These are phyloP conservation scores for Leccinum boreale DNA, from an alignment of 768 basidiomycete species.

Conservation along the genomic window DNA sequence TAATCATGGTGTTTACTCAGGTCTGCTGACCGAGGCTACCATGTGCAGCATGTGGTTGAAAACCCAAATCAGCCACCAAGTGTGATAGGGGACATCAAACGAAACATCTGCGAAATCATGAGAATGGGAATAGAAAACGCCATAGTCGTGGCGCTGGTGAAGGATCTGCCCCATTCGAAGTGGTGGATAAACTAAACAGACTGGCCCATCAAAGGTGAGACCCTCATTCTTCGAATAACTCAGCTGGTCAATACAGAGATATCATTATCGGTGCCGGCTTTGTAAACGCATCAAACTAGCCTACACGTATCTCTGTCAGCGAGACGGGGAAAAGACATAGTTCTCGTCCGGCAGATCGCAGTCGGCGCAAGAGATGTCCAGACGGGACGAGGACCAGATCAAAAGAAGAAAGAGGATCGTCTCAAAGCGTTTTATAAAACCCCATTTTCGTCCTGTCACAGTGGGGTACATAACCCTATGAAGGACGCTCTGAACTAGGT, in stretches of 20 bases:
- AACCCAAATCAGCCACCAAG: not conserved
- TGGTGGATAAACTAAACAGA: not conserved
- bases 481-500: no score
- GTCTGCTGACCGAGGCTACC: not conserved
- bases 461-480: no score
- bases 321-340: not conserved
- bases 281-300: not conserved
- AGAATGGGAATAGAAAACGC: not conserved
- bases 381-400: slow-evolving; percentile 5
- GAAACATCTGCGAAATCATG: not conserved
- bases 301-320: no score
- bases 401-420: not conserved
- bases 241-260: not conserved
- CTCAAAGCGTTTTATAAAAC: not conserved
- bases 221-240: not conserved
- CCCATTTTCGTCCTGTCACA: no score
- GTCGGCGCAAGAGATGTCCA: slow-evolving; percentile 5
- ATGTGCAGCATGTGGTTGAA: not conserved
- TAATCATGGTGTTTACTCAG: not conserved
- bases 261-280: not conserved
- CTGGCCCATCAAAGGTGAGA: not conserved
- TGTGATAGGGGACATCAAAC: not conserved
- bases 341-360: slow-evolving; percentile 13
- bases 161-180: not conserved
- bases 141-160: not conserved